Evolutionary conservation across 1,284 basidiomycete species (phyloP).

Genomic region (Stygiomarasmius scandens): DNA sequence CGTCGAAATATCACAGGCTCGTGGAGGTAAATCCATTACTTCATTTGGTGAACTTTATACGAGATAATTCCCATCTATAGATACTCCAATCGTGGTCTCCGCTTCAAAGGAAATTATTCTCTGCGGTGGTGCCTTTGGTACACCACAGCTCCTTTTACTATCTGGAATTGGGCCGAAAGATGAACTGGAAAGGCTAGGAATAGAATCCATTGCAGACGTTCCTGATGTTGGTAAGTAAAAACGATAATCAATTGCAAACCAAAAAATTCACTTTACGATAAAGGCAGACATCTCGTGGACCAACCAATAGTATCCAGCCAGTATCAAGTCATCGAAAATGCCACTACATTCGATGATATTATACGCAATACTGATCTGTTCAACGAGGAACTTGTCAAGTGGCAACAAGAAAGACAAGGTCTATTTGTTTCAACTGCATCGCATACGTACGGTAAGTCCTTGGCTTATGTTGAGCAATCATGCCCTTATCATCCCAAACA

Average conservation of each 20-base stretch:
- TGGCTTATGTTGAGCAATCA: no score
- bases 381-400: neutral
- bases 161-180: constrained; percentile 34
- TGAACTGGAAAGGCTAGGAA: constrained; percentile 19
- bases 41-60: neutral
- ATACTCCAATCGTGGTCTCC: constrained; percentile 15
- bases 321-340: neutral
- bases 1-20: constrained; percentile 1
- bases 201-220: constrained; percentile 23
- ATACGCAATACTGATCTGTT: neutral
- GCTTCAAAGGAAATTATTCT: constrained; percentile 30
- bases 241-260: neutral
- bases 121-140: constrained; percentile 24
- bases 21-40: neutral
- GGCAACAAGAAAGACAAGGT: constrained; percentile 29
- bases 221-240: constrained; percentile 29
- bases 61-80: constrained; percentile 6
- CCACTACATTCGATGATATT: neutral
- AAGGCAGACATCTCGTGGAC: neutral
- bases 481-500: neutral
- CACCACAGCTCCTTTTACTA: constrained; percentile 34
- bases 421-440: constrained; percentile 20
- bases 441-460: constrained; percentile 26
- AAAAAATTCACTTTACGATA: neutral
- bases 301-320: neutral